These are phyloP conservation scores for Penicillium sp. DNA, from an alignment of 2,329 filamentous ascomycete species.

Conservation along the genomic window DNA sequence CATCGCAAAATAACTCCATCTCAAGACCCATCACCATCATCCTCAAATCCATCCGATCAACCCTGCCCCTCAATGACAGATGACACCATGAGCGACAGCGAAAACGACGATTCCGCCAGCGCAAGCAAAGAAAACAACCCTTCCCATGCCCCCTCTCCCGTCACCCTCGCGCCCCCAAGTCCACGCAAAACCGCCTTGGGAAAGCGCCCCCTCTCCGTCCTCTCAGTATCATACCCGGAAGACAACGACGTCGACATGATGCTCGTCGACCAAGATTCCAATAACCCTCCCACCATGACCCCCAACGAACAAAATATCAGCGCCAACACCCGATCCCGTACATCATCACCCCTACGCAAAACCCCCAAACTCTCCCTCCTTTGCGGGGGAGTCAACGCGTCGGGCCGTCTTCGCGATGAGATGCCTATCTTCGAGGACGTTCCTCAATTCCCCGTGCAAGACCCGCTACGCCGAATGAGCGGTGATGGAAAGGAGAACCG, in stretches of 20 bases:
- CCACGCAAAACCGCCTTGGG: conserved; percentile 36
- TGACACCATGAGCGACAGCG: conserved; percentile 17
- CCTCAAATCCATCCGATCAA: not conserved
- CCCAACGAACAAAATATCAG: conserved; percentile 43
- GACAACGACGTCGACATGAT: conserved; percentile 34
- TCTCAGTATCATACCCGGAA: conserved; percentile 31
- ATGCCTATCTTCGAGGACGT: conserved; percentile 35
- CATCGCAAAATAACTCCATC: conserved; percentile 7
- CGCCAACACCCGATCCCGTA: conserved; percentile 31
- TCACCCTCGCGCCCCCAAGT: conserved; percentile 35
- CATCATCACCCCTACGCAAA: conserved; percentile 32
- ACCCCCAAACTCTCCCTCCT: conserved; percentile 34
- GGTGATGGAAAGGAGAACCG: conserved; percentile 24
- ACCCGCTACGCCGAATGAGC: conserved; percentile 16
- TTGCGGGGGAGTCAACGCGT: conserved; percentile 24
- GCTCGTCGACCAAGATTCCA: conserved; percentile 29
- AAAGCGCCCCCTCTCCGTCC: conserved; percentile 45
- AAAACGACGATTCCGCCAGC: conserved; percentile 27
- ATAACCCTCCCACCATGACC: conserved; percentile 26
- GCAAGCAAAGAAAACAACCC: conserved; percentile 51
- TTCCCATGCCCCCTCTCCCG: conserved; percentile 39
- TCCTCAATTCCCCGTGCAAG: conserved; percentile 17
- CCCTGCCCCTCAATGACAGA: conserved; percentile 8
- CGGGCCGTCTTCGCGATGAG: conserved; percentile 26
- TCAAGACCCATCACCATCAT: not conserved